Evolutionary conservation across 768 basidiomycete species (phyloP), one percentile per base, ranked within the genome.

Genomic region (Lactarius indigo): DNA sequence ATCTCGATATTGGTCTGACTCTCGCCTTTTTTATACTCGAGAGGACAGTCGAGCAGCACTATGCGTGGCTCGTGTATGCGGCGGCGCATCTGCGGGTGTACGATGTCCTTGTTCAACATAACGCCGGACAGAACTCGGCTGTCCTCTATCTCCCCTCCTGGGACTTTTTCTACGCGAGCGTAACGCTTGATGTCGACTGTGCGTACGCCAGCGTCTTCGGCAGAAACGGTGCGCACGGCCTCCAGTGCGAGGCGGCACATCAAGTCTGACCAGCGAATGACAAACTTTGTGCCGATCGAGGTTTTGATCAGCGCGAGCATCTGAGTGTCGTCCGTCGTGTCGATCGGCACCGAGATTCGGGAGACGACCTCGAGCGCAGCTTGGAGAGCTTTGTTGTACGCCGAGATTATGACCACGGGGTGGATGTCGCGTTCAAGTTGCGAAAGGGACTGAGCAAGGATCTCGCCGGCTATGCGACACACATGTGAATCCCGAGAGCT

Each of bases 21-120:
- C 81, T 98, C 97, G 31, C 96, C 96, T 82, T 98, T 98, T 81
- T 98, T 99, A 81, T 99, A 98, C 80, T 98, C 96, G 64, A 98
- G 79, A 12, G 96, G 95, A 76, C 96, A 98, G 76, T 97, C 95
- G 47, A 98, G 79, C 47, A 98, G 78, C 28, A 98, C 80, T 58
- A 99, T 91, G 15, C 96, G 79, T 3, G 96, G 97, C 70, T 93
- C 91, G 68, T 82, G 85, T 76, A 98, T 98, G 70, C 94, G 82
- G 64, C 97, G 78, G 63, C 96, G 82, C 97, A 98, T 99, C 71
- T 92, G 88, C 12, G 97, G 96, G 78, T 98, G 97, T 0, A 94
- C 97, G 72, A 99, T 91, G 75, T 98, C 97, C 83, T 99, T 98
- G 86, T 98, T 99, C 72, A 98, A 78, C 90, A 99, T 94, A 63